These are phyloP conservation scores for Fallopia convolvulus DNA, from an alignment of 148 eudicot species.

Conservation along the genomic window DNA sequence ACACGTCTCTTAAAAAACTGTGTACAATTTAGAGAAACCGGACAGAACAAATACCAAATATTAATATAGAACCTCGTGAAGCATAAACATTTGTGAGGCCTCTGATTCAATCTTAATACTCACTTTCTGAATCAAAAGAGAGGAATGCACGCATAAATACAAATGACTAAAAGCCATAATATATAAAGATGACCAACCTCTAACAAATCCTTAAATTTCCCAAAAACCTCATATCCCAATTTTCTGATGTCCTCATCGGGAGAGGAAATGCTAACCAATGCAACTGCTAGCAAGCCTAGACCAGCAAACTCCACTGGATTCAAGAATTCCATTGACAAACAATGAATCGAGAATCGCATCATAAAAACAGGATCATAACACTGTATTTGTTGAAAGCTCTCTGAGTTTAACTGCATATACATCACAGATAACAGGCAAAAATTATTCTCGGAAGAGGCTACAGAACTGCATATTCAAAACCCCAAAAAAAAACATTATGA, in stretches of 20 bases:
- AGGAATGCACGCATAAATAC: not conserved
- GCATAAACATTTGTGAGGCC: constrained; percentile 2
- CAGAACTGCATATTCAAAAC: not conserved
- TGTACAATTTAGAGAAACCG: not conserved
- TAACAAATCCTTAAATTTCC: constrained; percentile 56
- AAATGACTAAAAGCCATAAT: not conserved
- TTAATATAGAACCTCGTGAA: not conserved
- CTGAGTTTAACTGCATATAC: not conserved
- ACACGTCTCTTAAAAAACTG: not conserved
- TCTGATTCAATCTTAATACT: not conserved
- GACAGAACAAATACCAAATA: not conserved
- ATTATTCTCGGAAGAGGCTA: constrained; percentile 1
- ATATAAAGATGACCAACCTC: constrained; percentile 41
- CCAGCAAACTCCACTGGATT: constrained; percentile 86
- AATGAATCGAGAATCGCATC: constrained; percentile 70
- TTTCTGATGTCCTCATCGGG: constrained; percentile 62
- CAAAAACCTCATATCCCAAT: constrained; percentile 77
- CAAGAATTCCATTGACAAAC: constrained; percentile 63
- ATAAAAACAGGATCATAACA: constrained; percentile 83
- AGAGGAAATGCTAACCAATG: constrained; percentile 81
- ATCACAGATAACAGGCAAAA: not conserved
- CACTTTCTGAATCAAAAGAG: not conserved
- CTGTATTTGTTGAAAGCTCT: constrained; percentile 17
- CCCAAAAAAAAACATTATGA: not conserved
- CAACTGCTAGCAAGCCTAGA: constrained; percentile 82